These are phyloP conservation scores for Edaphochlamys debaryana DNA, from an alignment of 139 green algal species.

Conservation along the genomic window DNA sequence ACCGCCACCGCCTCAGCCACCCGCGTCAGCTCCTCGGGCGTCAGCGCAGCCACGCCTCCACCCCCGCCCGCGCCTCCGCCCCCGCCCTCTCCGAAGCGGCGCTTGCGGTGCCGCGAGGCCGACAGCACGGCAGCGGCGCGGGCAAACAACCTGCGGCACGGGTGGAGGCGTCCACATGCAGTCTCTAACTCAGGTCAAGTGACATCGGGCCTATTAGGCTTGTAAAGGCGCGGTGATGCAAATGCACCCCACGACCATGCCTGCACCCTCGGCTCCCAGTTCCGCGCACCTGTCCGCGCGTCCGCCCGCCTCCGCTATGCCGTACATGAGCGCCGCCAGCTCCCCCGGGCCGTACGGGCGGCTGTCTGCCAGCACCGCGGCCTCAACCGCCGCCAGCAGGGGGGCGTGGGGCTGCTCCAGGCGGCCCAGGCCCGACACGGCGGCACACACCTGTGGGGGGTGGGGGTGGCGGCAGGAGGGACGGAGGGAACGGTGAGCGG, in stretches of 20 bases:
- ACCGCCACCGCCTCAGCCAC: constrained; percentile 19
- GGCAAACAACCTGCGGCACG: neutral
- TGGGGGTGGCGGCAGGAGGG: too few species aligned
- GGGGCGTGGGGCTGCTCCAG: constrained; percentile 20
- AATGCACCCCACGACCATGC: neutral
- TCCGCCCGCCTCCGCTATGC: neutral
- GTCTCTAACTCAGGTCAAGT: neutral
- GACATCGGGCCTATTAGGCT: too few species aligned
- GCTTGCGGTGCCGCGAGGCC: neutral
- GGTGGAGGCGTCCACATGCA: too few species aligned
- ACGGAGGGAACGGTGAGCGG: too few species aligned
- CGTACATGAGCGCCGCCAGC: constrained; percentile 18
- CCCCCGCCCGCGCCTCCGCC: too few species aligned
- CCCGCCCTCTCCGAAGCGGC: too few species aligned
- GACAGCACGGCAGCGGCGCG: neutral
- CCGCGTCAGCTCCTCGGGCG: neutral
- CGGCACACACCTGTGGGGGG: neutral
- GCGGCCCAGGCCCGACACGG: constrained; percentile 16
- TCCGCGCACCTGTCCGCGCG: neutral
- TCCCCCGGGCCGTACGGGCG: neutral
- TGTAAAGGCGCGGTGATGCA: neutral
- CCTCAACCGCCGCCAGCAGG: constrained; percentile 8
- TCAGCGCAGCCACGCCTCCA: neutral
- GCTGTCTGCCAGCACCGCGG: neutral
- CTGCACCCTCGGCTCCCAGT: too few species aligned